Percentiles rank a stretch among this genome's conserved stretches.
Conservation (phyloP, 1,139 yeast genomes). For the Cylindricascospora bacillispora region DNA sequence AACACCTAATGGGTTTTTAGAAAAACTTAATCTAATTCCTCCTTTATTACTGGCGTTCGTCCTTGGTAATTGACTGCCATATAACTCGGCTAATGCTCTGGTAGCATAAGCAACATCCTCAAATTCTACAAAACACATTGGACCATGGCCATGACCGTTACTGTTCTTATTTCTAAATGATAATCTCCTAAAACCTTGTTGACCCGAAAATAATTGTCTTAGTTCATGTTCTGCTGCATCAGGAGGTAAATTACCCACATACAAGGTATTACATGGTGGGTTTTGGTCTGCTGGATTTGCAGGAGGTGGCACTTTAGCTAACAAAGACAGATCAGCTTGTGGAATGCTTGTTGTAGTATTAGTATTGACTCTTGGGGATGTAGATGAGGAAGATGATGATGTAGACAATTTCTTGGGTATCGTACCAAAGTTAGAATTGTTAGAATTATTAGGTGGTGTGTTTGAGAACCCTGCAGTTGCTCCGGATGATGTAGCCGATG, state of each 20-base stretch:
- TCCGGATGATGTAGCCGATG: not conserved
- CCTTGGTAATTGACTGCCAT: slow-evolving; percentile 72
- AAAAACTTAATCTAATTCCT: slow-evolving; percentile 84
- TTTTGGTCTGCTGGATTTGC: slow-evolving; percentile 98
- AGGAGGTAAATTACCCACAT: slow-evolving; percentile 94
- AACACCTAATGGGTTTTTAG: slow-evolving; percentile 94
- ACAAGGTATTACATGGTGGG: slow-evolving; percentile 94
- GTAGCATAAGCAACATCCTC: slow-evolving; percentile 93
- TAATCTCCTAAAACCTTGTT: slow-evolving; percentile 82
- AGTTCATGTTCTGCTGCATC: slow-evolving; percentile 93
- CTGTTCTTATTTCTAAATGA: slow-evolving; percentile 69
- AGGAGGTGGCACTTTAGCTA: slow-evolving; percentile 83
- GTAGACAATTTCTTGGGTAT: slow-evolving; percentile 9
- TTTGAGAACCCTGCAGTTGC: not conserved
- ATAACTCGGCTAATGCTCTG: slow-evolving; percentile 80
- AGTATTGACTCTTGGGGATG: slow-evolving; percentile 1
- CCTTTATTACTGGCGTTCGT: slow-evolving; percentile 63
- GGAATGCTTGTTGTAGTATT: slow-evolving; percentile 21
- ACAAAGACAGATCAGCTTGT: slow-evolving; percentile 53
- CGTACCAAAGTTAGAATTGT: not conserved
- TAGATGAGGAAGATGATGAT: slow-evolving; percentile 8
- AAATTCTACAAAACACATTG: slow-evolving; percentile 98
- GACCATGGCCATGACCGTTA: slow-evolving; percentile 48
- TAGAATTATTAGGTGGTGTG: not conserved
- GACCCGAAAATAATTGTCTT: slow-evolving; percentile 77